Conservation (phyloP, 1,284 basidiomycete genomes). For the Austropuccinia psidii region DNA sequence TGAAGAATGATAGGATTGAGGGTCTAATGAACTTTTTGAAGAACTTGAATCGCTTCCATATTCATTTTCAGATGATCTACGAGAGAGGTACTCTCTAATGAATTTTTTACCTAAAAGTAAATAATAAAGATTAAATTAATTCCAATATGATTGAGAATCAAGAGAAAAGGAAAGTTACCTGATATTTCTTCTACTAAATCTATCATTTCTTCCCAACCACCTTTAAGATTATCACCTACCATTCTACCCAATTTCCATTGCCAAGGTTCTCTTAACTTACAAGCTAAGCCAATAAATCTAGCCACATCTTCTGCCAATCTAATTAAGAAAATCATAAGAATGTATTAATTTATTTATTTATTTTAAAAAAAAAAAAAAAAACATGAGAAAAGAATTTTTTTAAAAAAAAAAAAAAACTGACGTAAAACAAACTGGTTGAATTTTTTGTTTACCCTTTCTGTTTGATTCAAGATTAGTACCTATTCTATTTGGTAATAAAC, state of each 20-base stretch:
- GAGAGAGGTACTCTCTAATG: not conserved
- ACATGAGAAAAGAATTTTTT: not conserved
- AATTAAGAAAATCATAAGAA: not conserved
- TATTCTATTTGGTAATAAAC: not conserved
- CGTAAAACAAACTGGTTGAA: conserved; percentile 27
- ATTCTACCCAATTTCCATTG: conserved; percentile 14
- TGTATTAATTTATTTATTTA: not conserved
- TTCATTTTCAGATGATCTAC: not conserved
- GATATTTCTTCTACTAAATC: conserved; percentile 13
- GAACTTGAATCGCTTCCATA: not conserved
- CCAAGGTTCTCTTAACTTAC: conserved; percentile 15
- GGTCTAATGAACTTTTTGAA: not conserved
- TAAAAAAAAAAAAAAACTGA: not conserved
- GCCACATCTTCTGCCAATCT: conserved; percentile 12
- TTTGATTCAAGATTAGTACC: not conserved
- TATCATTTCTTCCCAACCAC: conserved; percentile 23
- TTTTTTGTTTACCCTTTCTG: conserved; percentile 14
- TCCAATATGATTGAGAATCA: not conserved
- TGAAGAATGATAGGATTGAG: not conserved
- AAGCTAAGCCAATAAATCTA: not conserved
- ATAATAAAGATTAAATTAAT: not conserved
- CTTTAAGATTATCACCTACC: conserved; percentile 13
- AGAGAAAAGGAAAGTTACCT: not conserved
- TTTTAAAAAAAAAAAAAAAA: not conserved
- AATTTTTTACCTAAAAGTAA: not conserved